Percentiles rank a stretch among this genome's conserved stretches.
Evolutionary conservation across 495 filamentous ascomycete genomes (phyloP).

Genomic region (Penicillium mononematosum): DNA sequence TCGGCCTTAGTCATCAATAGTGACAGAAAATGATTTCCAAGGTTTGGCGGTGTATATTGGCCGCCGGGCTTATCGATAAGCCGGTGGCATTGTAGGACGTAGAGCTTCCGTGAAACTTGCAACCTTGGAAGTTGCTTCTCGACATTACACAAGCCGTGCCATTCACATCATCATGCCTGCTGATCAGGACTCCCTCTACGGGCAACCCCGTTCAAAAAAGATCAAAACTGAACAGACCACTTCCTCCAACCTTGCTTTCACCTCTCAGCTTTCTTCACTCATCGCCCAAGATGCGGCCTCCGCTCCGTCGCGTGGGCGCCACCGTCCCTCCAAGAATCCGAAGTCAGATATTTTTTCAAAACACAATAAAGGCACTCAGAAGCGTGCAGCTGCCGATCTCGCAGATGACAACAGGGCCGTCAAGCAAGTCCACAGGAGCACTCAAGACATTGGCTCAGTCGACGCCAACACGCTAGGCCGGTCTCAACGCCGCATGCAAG

Average conservation of each 20-base stretch:
- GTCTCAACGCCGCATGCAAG: slow-evolving; percentile 74
- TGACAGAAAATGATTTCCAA: background rate
- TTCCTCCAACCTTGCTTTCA: slow-evolving; percentile 75
- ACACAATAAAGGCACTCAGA: slow-evolving; percentile 67
- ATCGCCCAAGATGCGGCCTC: slow-evolving; percentile 50
- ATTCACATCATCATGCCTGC: slow-evolving; percentile 17
- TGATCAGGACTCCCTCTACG: slow-evolving; percentile 61
- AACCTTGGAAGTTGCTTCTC: background rate
- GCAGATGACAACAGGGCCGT: slow-evolving; percentile 39
- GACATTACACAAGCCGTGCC: background rate
- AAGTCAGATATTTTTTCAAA: slow-evolving; percentile 71
- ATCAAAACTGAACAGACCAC: slow-evolving; percentile 54
- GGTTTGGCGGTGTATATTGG: background rate
- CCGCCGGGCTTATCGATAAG: slow-evolving; percentile 11
- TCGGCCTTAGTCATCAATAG: slow-evolving; percentile 7
- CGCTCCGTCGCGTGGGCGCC: slow-evolving; percentile 50
- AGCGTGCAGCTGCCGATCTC: slow-evolving; percentile 57
- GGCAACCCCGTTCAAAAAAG: slow-evolving; percentile 60
- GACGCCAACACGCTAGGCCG: slow-evolving; percentile 52
- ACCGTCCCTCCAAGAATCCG: slow-evolving; percentile 59
- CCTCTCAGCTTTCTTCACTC: slow-evolving; percentile 71
- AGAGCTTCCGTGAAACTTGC: background rate
- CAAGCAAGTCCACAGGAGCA: slow-evolving; percentile 36
- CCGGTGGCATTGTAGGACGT: background rate
- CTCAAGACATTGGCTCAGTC: slow-evolving; percentile 41